Base-by-base conservation (phyloP, 2,329 filamentous ascomycete genomes). In the Fusarium armeniacum region DNA sequence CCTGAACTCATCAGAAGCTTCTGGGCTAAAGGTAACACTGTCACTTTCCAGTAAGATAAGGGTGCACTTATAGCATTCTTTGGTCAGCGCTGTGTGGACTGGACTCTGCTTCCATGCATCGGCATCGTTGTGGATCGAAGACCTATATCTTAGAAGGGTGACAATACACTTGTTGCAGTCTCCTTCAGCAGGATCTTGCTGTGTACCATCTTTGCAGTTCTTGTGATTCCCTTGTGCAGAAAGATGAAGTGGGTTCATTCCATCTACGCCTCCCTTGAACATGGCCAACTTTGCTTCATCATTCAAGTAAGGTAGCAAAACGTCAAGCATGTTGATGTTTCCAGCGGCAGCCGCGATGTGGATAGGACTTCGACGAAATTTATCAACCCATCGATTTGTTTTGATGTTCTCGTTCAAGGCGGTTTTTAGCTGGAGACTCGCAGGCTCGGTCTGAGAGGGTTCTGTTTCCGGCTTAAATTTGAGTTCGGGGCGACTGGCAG, bases 381-480 rank as follows among this genome's bases (percentile, higher is more conserved):
- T 57, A 16, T 50, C 44, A 5, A 40, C 4, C 54, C 35, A 50
- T 35, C 44, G 49, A 5, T 16, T 0, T 10, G 13, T 24, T 11
- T 9, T 6, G 16, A 22, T 0, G 6, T 4, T 22, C 0, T 4
- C 3, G 12, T 41, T 41, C 20, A 41, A 16, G 1, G 7, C 16
- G 2, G 2, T 26, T 9, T 32, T n/a, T n/a, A n/a, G n/a, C n/a
- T n/a, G n/a, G n/a, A n/a, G n/a, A n/a, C n/a, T n/a, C n/a, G n/a
- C n/a, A n/a, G n/a, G n/a, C n/a, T n/a, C n/a, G n/a, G n/a, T n/a
- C n/a, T n/a, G n/a, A n/a, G n/a, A n/a, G n/a, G n/a, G n/a, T n/a
- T n/a, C n/a, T n/a, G n/a, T n/a, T 35, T 6, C 1, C 0, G 18
- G 35, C 5, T 11, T 1, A 0, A 36, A 38, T 1, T 12, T 1